phyloP scores from a whole-genome alignment of 1,284 basidiomycete genomes.

The Apiotrichum laibachii region DNA sequence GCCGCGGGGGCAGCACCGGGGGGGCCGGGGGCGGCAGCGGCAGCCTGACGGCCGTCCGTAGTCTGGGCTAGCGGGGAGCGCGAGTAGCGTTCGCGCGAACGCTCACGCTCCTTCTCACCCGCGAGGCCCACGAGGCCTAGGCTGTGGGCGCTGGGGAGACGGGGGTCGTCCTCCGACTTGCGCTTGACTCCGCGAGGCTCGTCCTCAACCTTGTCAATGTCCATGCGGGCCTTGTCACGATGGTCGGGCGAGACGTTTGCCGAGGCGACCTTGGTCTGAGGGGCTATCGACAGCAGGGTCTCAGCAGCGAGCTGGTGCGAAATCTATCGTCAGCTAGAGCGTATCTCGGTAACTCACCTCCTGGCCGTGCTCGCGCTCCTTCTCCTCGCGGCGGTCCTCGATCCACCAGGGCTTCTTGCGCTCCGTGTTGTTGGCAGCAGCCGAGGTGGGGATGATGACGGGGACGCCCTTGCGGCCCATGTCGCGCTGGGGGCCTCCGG shows the following conservation, averaged over 20 bases:
- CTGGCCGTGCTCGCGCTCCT: conserved; percentile 16
- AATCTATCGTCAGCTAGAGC: conserved; percentile 23
- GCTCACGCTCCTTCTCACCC: conserved; percentile 31
- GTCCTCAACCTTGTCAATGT: conserved; percentile 28
- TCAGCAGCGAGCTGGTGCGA: conserved; percentile 51
- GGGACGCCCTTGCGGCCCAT: conserved; percentile 27
- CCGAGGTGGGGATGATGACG: conserved; percentile 15
- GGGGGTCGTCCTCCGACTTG: conserved; percentile 39
- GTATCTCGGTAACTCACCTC: conserved; percentile 10
- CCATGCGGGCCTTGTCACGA: conserved; percentile 29
- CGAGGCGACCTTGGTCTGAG: conserved; percentile 28
- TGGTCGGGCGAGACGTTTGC: conserved; percentile 27
- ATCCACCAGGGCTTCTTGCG: conserved; percentile 46
- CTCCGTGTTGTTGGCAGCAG: conserved; percentile 18
- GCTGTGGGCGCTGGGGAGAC: conserved; percentile 29
- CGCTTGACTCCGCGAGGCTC: conserved; percentile 43
- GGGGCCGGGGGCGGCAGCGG: conserved; percentile 5
- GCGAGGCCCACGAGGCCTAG: conserved; percentile 27
- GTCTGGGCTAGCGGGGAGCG: conserved; percentile 32
- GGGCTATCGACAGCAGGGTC: conserved; percentile 48
- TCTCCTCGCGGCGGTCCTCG: conserved; percentile 25
- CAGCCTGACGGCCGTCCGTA: conserved; percentile 11
- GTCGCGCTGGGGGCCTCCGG: conserved; percentile 13
- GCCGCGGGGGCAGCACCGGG: not conserved
- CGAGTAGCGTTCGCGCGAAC: conserved; percentile 35